phyloP scores from a whole-genome alignment of 441 rosid species.

The Iberis amara region DNA sequence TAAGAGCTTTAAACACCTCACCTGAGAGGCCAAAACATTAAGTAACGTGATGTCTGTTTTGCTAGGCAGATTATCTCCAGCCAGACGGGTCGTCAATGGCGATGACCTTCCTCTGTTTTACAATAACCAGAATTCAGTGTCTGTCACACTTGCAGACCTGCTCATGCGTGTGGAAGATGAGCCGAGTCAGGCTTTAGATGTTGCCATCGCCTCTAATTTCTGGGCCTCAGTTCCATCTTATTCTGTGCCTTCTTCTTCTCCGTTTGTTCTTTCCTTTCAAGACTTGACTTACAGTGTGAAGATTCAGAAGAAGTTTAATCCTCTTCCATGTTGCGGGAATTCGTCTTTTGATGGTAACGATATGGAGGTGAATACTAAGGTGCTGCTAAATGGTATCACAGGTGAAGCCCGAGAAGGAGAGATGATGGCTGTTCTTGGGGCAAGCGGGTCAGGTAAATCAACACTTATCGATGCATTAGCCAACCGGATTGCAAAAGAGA shows the following conservation, averaged over 20 bases:
- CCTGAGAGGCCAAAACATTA: background rate
- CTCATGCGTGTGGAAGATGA: conserved; percentile 53
- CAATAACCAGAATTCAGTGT: conserved; percentile 32
- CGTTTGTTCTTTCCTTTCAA: conserved; percentile 56
- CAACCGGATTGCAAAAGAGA: conserved; percentile 52
- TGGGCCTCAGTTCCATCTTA: conserved; percentile 25
- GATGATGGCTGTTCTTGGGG: conserved; percentile 75
- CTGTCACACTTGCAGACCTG: conserved; percentile 60
- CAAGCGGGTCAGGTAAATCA: conserved; percentile 72
- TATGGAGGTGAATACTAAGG: conserved; percentile 26
- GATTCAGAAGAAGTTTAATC: conserved; percentile 31
- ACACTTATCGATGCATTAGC: conserved; percentile 73
- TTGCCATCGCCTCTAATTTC: conserved; percentile 23
- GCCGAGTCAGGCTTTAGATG: conserved; percentile 22
- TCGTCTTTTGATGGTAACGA: conserved; percentile 3
- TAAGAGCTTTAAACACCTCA: conserved; percentile 14
- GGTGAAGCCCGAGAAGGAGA: conserved; percentile 75
- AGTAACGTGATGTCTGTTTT: conserved; percentile 35
- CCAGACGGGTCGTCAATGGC: conserved; percentile 25
- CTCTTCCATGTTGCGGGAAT: conserved; percentile 27
- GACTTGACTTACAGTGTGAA: conserved; percentile 58
- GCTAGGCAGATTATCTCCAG: conserved; percentile 31
- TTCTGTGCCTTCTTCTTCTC: conserved; percentile 35
- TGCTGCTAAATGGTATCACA: conserved; percentile 45
- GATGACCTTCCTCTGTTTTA: conserved; percentile 35